phyloP scores from a whole-genome alignment of 2,329 filamentous ascomycete species.

The Botryosphaeria dothidea region DNA sequence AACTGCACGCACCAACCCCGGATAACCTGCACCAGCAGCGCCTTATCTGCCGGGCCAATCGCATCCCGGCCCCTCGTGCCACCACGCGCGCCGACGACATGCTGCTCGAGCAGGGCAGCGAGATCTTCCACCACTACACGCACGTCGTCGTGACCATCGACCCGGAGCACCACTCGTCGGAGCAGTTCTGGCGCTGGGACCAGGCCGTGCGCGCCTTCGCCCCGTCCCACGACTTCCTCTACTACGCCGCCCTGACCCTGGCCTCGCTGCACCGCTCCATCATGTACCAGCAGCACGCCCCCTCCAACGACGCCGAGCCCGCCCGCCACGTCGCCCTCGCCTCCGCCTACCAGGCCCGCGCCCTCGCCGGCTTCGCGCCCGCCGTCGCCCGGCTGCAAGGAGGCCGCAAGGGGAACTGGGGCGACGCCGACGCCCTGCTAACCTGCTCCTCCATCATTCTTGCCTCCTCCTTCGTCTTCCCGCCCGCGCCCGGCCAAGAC shows the following conservation, averaged over 20 bases:
- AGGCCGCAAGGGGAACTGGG: neutral
- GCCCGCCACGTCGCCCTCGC: neutral
- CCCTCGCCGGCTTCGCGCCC: neutral
- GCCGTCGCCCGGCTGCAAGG: neutral
- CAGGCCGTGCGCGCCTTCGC: neutral
- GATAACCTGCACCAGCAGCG: neutral
- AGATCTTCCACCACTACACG: constrained; percentile 1
- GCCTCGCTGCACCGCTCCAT: constrained; percentile 2
- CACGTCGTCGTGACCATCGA: neutral
- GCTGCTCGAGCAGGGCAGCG: neutral
- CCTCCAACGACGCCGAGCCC: neutral
- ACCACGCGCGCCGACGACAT: neutral
- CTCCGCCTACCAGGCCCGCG: neutral
- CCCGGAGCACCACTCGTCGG: neutral
- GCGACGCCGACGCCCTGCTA: neutral
- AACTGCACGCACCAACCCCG: neutral
- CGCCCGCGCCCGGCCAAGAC: neutral
- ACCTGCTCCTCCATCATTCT: neutral
- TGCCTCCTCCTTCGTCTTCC: neutral
- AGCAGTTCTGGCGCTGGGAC: constrained; percentile 5
- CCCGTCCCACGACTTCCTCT: constrained; percentile 2
- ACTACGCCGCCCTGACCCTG: constrained; percentile 1
- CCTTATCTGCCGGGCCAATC: neutral
- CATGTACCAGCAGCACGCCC: neutral
- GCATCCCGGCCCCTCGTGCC: neutral